Evolutionary conservation across 495 filamentous ascomycete genomes (phyloP).

Genomic region (Neurospora sublineolata): DNA sequence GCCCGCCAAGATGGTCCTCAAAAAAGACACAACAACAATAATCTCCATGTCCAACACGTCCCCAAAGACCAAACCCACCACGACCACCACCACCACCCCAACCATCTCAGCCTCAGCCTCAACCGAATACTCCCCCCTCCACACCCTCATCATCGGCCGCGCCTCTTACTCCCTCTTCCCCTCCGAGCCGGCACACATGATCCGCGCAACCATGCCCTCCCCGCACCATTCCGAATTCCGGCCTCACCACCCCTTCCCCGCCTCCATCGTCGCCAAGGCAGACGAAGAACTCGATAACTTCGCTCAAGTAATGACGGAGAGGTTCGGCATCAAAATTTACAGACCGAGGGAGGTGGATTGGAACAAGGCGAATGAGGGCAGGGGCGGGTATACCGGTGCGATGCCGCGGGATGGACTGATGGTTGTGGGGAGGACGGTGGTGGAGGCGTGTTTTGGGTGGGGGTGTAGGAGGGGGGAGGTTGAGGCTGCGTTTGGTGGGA

Average conservation of each 20-base stretch:
- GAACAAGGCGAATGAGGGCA: not conserved
- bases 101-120: not conserved
- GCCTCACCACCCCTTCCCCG: not conserved
- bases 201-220: not conserved
- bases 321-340: not conserved
- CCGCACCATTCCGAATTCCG: not conserved
- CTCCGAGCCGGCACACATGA: slow-evolving; percentile 1
- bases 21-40: not conserved
- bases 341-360: not conserved
- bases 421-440: not conserved
- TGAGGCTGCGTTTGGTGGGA: not conserved
- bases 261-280: not conserved
- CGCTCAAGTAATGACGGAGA: not conserved
- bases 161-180: not conserved
- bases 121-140: not conserved
- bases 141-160: not conserved
- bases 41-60: not conserved
- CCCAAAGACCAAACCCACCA: not conserved
- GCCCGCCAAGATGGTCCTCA: not conserved
- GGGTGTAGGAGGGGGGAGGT: not conserved
- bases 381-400: not conserved
- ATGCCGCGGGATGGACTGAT: slow-evolving; percentile 2
- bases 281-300: not conserved
- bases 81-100: not conserved
- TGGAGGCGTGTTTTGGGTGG: not conserved